Conservation (phyloP, 2,329 filamentous ascomycete species). For the Talaromyces sp. region DNA sequence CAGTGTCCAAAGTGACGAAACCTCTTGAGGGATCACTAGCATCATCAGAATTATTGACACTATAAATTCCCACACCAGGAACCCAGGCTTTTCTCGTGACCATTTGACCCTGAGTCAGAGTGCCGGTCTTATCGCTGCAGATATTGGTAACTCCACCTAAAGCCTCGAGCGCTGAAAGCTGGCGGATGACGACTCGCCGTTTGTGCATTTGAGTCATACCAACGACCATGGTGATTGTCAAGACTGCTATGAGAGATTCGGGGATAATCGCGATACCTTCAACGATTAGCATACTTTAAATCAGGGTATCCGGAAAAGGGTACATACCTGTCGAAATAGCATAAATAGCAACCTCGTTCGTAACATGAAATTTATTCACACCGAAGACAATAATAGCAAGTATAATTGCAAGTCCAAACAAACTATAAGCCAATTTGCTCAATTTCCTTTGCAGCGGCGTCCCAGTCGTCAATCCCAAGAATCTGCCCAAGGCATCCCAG, state of each 20-base stretch:
- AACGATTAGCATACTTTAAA: not conserved
- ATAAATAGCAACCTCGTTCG: slow-evolving; percentile 59
- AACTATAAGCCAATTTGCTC: slow-evolving; percentile 75
- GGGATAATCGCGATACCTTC: slow-evolving; percentile 58
- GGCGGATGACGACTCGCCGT: slow-evolving; percentile 53
- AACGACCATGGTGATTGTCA: slow-evolving; percentile 60
- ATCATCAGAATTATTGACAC: slow-evolving; percentile 51
- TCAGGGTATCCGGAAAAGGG: not conserved
- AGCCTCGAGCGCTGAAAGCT: slow-evolving; percentile 54
- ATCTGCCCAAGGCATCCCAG: slow-evolving; percentile 50
- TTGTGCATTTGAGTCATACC: slow-evolving; percentile 54
- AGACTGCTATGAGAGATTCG: slow-evolving; percentile 60
- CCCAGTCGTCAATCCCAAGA: slow-evolving; percentile 63
- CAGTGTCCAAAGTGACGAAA: slow-evolving; percentile 38
- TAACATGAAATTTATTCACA: slow-evolving; percentile 55
- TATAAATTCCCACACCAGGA: slow-evolving; percentile 51
- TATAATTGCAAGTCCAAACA: slow-evolving; percentile 69
- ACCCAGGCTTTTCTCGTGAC: slow-evolving; percentile 58
- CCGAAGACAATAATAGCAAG: slow-evolving; percentile 62
- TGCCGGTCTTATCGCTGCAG: slow-evolving; percentile 58
- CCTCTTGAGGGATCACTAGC: slow-evolving; percentile 56
- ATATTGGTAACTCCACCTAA: slow-evolving; percentile 57
- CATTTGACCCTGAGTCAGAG: slow-evolving; percentile 56
- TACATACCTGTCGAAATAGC: slow-evolving; percentile 50
- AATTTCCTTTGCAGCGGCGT: slow-evolving; percentile 83